Evolutionary conservation across 2,329 filamentous ascomycete genomes (phyloP), one percentile per base, ranked within the genome.

Genomic region (Phialocephala sp.): DNA sequence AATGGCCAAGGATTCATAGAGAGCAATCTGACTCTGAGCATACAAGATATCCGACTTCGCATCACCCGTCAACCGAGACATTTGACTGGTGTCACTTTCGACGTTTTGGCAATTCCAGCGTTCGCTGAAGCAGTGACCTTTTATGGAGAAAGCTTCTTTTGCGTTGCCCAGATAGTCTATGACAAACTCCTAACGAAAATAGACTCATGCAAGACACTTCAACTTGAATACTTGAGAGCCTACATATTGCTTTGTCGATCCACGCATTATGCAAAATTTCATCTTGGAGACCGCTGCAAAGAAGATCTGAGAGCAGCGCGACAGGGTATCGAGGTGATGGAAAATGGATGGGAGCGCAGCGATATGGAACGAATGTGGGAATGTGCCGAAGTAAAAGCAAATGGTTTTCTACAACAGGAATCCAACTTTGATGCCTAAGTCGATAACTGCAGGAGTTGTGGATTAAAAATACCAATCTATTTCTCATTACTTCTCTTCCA

Each of bases 401-500:
- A 41, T 41, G 9, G 3, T 32, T 32, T 32, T 32, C 27, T 32
- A 6, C 27, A 6, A n/a, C n/a, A 32, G 27, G 27, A 32, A 6
- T 32, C 27, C 27, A 32, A 32, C 3, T 32, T 32, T 32, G 27
- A 3, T 6, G 6, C 27, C 6, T 32, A 32, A 32, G 27, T 32
- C 27, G 6, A 32, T 32, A 32, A 32, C 27, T 32, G 3, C 3
- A 3, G 3, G 27, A 32, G 6, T 32, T 32, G 27, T 32, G 6
- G 3, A 32, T 32, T 32, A 32, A 6, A 32, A 32, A 32, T 3
- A 32, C 27, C 3, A 32, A 32, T 32, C 27, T 6, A 32, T 32
- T 45, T 18, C 15, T 2, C 24, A 27, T 32, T 47, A 64, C 60
- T 67, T 65, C 32, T 62, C 61, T 55, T 73, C 72, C 62, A 68